These are phyloP conservation scores for Teunomyces lycoperdinae DNA, from an alignment of 805 yeast species.

Conservation along the genomic window DNA sequence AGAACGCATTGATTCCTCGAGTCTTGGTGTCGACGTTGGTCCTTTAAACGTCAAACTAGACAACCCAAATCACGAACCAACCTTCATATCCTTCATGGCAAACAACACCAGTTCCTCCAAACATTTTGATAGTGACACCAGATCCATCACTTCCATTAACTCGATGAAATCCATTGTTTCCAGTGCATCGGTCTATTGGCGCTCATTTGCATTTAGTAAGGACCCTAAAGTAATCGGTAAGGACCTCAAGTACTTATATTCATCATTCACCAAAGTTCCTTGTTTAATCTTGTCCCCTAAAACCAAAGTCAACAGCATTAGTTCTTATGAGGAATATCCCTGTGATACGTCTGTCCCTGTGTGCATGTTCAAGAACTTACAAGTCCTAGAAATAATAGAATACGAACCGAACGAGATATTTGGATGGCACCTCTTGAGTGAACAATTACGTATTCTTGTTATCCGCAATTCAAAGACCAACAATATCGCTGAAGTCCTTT, in stretches of 20 bases:
- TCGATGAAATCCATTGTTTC: conserved; percentile 52
- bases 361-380: conserved; percentile 57
- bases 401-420: conserved; percentile 62
- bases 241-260: conserved; percentile 55
- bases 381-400: conserved; percentile 58
- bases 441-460: conserved; percentile 52
- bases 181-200: conserved; percentile 41
- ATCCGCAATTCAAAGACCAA: conserved; percentile 49
- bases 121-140: conserved; percentile 42
- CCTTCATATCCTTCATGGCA: conserved; percentile 56
- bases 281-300: conserved; percentile 61
- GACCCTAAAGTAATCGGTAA: conserved; percentile 46
- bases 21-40: conserved; percentile 51
- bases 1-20: conserved; percentile 53
- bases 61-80: conserved; percentile 52
- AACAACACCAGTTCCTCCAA: conserved; percentile 47
- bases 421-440: conserved; percentile 62
- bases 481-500: conserved; percentile 52
- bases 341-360: conserved; percentile 69
- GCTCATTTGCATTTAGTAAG: conserved; percentile 31
- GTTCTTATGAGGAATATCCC: conserved; percentile 67
- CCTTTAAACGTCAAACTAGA: conserved; percentile 61
- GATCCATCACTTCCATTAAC: conserved; percentile 56
- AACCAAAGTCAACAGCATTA: conserved; percentile 53
- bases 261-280: conserved; percentile 64